These are phyloP conservation scores for Ceratobasidium sp. DNA, from an alignment of 1,284 basidiomycete genomes.

Conservation along the genomic window DNA sequence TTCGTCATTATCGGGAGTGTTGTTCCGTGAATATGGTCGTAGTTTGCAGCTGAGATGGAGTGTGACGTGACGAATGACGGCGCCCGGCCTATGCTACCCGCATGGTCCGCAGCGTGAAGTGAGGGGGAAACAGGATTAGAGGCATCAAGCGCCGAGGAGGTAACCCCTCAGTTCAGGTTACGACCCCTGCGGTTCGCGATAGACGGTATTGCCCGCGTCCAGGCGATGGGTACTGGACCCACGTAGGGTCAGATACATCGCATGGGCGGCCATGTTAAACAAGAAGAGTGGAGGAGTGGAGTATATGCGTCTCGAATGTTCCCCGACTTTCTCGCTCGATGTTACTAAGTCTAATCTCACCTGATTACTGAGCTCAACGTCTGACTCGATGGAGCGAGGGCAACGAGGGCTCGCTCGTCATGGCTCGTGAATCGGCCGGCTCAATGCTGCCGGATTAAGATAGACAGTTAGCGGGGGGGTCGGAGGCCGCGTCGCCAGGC, in stretches of 20 bases:
- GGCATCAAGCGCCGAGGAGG: neutral
- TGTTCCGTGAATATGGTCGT: neutral
- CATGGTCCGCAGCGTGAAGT: too few species aligned
- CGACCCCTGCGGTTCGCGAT: neutral
- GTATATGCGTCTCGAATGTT: neutral
- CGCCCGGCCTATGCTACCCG: too few species aligned
- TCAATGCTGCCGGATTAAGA: constrained; percentile 3
- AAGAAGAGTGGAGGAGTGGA: neutral
- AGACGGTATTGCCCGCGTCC: neutral
- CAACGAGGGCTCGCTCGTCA: neutral
- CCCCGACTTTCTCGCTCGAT: neutral
- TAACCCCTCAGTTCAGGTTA: neutral
- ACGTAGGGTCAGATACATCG: neutral
- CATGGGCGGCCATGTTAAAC: neutral
- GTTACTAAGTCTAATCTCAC: neutral
- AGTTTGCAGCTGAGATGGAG: neutral
- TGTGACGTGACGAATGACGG: too few species aligned
- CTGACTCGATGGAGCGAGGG: neutral
- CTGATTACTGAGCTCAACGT: neutral
- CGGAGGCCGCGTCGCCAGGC: constrained; percentile 34
- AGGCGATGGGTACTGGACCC: neutral
- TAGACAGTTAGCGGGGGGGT: neutral
- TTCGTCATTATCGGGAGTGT: neutral
- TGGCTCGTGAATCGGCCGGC: neutral
- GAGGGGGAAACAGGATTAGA: neutral